phyloP scores from a whole-genome alignment of 495 filamentous ascomycete genomes.

The Xylaria intraflava region DNA sequence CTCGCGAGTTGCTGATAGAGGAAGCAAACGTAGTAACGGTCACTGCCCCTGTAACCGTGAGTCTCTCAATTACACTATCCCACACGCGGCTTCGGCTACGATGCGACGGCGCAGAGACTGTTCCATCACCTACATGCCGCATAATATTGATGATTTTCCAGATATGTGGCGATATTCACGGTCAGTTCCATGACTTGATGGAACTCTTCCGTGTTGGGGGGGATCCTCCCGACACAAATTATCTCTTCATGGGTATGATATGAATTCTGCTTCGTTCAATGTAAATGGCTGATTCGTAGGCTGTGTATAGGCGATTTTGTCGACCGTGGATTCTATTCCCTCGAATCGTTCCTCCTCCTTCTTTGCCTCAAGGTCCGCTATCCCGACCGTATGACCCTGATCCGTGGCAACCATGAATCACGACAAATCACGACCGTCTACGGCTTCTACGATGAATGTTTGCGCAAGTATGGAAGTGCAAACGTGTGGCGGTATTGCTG shows the following conservation, averaged over 20 bases:
- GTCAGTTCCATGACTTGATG: constrained; percentile 98
- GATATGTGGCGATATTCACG: constrained; percentile 98
- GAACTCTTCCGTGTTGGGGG: constrained; percentile 95
- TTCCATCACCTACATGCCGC: not conserved
- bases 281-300: constrained; percentile 9
- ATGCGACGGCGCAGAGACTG: not conserved
- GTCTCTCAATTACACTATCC: not conserved
- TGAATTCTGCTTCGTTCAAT: not conserved
- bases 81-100: not conserved
- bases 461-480: constrained; percentile 93
- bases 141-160: constrained; percentile 19
- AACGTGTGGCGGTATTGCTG: constrained; percentile 99
- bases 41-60: constrained; percentile 85
- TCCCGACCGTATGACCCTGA: constrained; percentile 93
- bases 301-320: constrained; percentile 73
- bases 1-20: constrained; percentile 91
- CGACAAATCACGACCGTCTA: constrained; percentile 97
- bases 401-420: constrained; percentile 95
- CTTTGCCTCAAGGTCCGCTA: constrained; percentile 96
- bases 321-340: constrained; percentile 94
- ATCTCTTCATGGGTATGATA: constrained; percentile 82
- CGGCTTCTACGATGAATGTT: constrained; percentile 97
- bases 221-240: constrained; percentile 94
- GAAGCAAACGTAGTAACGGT: constrained; percentile 97
- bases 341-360: constrained; percentile 92